A percentile compares a stretch with the other conserved stretches of the same genome.
phyloP scores from a whole-genome alignment of 2,329 filamentous ascomycete species.

The Paraconiothyrium brasiliense region DNA sequence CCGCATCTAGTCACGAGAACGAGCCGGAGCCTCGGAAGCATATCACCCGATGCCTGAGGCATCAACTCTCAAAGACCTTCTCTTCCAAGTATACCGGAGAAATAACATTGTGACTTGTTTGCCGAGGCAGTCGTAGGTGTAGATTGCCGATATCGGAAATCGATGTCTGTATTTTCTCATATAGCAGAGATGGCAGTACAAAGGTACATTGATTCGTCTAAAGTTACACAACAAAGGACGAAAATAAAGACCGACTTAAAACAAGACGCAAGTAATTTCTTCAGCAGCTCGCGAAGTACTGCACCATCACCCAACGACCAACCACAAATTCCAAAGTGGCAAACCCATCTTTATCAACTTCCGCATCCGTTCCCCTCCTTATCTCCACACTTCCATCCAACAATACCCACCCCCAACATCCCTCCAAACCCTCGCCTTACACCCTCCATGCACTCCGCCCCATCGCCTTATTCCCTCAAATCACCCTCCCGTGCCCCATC shows the following conservation, averaged over 20 bases:
- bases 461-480: neutral
- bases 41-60: neutral
- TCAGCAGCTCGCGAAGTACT: neutral
- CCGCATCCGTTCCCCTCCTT: neutral
- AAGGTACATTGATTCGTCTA: neutral
- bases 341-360: neutral
- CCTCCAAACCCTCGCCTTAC: neutral
- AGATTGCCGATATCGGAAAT: neutral
- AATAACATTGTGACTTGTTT: neutral
- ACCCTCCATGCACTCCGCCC: neutral
- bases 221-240: neutral
- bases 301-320: neutral
- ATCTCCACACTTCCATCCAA: neutral
- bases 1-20: constrained; percentile 20
- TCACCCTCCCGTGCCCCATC: neutral
- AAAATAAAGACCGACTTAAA: neutral
- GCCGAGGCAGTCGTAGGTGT: neutral
- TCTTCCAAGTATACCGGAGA: neutral
- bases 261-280: neutral
- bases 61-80: neutral
- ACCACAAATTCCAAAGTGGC: neutral
- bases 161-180: neutral
- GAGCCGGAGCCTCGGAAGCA: constrained; percentile 5
- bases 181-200: neutral
- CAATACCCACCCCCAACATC: neutral